phyloP scores from a whole-genome alignment of 441 rosid species.

The Eutrema salsugineum region DNA sequence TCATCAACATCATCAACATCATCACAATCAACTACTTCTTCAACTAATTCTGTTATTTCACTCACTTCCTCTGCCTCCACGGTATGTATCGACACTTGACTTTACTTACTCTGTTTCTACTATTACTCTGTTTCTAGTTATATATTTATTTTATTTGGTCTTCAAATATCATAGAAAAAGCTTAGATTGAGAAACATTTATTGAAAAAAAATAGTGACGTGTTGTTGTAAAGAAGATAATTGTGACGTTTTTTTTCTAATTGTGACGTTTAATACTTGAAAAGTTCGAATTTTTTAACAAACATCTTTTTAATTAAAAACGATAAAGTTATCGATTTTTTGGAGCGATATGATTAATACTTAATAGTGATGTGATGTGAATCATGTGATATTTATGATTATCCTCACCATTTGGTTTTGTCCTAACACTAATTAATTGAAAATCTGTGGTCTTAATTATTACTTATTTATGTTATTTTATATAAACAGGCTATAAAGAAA shows the following conservation, averaged over 20 bases:
- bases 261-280: constrained; percentile 16
- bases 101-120: constrained; percentile 21
- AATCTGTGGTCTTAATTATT: constrained; percentile 1
- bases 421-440: neutral
- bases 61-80: constrained; percentile 70
- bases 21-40: constrained; percentile 13
- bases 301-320: neutral
- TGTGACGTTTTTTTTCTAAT: constrained; percentile 6
- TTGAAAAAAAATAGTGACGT: neutral
- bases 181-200: neutral
- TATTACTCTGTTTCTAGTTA: neutral
- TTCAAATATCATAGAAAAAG: neutral
- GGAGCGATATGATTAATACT: constrained; percentile 23
- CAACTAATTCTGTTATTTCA: constrained; percentile 38
- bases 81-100: constrained; percentile 49
- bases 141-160: neutral
- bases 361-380: neutral
- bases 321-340: constrained; percentile 4
- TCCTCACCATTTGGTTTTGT: neutral
- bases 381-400: constrained; percentile 16
- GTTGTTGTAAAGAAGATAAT: neutral
- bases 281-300: constrained; percentile 9
- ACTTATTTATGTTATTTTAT: constrained; percentile 10
- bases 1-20: constrained; percentile 23
- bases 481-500: constrained; percentile 63